Evolutionary conservation across 345 rosid species (phyloP).

Genomic region (Sisymbrium altissimum): DNA sequence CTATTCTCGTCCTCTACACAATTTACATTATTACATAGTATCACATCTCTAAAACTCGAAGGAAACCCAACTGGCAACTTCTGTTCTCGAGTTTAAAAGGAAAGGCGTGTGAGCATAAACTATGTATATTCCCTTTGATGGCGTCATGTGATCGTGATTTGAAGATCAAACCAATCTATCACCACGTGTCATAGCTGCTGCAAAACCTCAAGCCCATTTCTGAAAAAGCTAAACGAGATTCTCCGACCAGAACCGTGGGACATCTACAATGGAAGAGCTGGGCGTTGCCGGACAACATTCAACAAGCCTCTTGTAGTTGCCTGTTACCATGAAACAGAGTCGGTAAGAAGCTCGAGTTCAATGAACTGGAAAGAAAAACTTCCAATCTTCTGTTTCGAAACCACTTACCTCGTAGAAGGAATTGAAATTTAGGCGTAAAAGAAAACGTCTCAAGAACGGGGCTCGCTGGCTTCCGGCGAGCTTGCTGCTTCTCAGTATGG

Average conservation of each 20-base stretch:
- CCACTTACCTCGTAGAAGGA: constrained; percentile 78
- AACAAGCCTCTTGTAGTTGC: constrained; percentile 82
- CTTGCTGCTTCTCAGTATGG: constrained; percentile 87
- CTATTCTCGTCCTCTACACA: background rate
- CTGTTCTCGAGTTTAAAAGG: background rate
- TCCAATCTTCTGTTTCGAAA: background rate
- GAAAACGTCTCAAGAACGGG: constrained; percentile 90
- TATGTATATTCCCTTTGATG: background rate
- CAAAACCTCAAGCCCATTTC: constrained; percentile 1
- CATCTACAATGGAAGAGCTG: constrained; percentile 53
- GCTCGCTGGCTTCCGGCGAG: constrained; percentile 97
- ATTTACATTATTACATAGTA: constrained; percentile 16
- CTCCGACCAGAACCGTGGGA: background rate
- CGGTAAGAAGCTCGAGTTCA: background rate
- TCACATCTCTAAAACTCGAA: constrained; percentile 3
- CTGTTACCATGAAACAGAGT: constrained; percentile 40
- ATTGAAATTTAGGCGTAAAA: constrained; percentile 85
- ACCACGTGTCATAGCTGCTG: constrained; percentile 5
- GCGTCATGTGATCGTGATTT: constrained; percentile 9
- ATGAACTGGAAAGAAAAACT: background rate
- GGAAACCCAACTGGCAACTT: constrained; percentile 12
- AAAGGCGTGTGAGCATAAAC: constrained; percentile 13
- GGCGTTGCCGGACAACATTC: constrained; percentile 79
- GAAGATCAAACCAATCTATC: constrained; percentile 9
- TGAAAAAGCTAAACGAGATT: constrained; percentile 10